Evolutionary conservation across 306 rosid genomes (phyloP), one percentile per base, ranked within the genome.

Genomic region (Luffa acutangula): DNA sequence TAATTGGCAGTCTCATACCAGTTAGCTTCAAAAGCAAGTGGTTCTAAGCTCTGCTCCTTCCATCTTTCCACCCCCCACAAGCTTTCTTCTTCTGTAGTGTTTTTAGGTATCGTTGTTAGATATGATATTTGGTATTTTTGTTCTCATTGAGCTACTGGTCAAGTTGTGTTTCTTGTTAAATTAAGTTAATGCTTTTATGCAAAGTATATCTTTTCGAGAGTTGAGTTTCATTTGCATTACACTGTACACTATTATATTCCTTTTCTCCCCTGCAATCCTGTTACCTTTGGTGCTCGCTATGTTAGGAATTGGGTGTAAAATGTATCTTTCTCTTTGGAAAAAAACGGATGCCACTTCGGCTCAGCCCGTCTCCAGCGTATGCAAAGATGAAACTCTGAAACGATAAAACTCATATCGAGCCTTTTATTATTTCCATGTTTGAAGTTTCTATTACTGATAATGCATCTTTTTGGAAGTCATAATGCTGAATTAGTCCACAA

Each of bases 101-200:
- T 74, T 71, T 81, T 84, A 78, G 85, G 42, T 82, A 83, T 87
- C 78, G 51, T 83, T 56, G 82, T 78, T 86, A 86, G 89, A 87
- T 87, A 77, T 80, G 83, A 70, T 87, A 67, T 80, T 78, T 36
- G 62, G 63, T 43, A 82, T 87, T 90, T 84, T 88, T 80, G 83
- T 65, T 80, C 78, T 76, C 75, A 39, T 37, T 65, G 75, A 83
- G 87, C 67, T 85, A 65, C 82, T 84, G 90, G 77, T 82, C 77
- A 18, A 78, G 86, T 78, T 82, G 78, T 59, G 87, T 84, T 62
- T 82, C 83, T 79, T 86, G 83, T 80, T 79, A 39, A 63, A 59
- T 67, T 5, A 39, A 63, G 63, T 74, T 13, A 10, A 10, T 76
- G 79, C 75, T 79, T 84, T 80, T 83, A 69, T 80, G 81, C 79